phyloP scores from a whole-genome alignment of 208 protist genomes.

The Endotrypanum monterogeii region DNA sequence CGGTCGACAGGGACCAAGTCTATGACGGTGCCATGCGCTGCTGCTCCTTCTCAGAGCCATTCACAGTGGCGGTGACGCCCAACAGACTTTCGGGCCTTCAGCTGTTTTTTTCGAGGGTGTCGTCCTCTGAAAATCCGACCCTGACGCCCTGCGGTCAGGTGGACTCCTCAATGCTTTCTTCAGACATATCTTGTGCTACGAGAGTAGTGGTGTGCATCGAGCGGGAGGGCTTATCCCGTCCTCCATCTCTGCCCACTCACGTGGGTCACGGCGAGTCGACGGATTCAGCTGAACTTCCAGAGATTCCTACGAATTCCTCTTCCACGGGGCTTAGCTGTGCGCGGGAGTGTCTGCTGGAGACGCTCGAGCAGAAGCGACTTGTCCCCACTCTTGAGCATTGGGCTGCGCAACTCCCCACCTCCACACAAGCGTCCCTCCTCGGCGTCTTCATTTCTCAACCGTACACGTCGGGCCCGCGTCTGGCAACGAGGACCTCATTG shows the following conservation, averaged over 20 bases:
- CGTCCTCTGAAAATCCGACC: neutral
- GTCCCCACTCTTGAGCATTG: constrained; percentile 51
- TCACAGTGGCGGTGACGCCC: constrained; percentile 31
- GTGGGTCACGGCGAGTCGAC: neutral
- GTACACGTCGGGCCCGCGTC: neutral
- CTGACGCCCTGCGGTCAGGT: neutral
- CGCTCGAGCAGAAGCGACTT: constrained; percentile 82
- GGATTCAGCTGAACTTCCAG: neutral
- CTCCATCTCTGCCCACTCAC: neutral
- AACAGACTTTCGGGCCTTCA: constrained; percentile 58
- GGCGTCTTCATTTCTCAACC: constrained; percentile 63
- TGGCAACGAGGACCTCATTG: constrained; percentile 19
- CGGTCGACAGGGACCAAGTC: neutral
- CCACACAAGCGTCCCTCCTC: constrained; percentile 40
- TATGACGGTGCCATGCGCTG: constrained; percentile 3
- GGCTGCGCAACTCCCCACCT: constrained; percentile 45
- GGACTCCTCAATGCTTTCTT: neutral
- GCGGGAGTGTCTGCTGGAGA: constrained; percentile 50
- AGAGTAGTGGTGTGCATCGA: neutral
- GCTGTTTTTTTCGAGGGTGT: constrained; percentile 32
- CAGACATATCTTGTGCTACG: neutral
- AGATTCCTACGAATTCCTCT: neutral
- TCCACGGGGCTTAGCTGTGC: neutral
- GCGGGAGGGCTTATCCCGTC: neutral
- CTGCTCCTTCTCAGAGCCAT: constrained; percentile 47